Percentiles rank a stretch among this genome's conserved stretches.
Conservation (phyloP, 164 flowering plant genomes). For the Piper betle region DNA sequence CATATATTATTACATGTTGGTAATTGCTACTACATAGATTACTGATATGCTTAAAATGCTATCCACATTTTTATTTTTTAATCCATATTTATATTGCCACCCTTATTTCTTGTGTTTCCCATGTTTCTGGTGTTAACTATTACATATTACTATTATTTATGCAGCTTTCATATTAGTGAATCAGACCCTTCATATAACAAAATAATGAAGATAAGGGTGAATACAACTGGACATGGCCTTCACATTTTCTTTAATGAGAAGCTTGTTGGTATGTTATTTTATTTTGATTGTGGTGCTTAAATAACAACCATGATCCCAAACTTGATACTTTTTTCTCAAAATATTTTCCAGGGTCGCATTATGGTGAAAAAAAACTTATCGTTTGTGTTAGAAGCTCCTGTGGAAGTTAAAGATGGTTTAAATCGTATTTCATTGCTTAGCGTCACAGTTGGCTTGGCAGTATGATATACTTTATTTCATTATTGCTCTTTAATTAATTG, state of each 20-base stretch:
- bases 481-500: no score
- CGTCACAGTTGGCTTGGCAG: conserved; percentile 38
- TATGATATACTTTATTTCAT: no score
- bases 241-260: conserved; percentile 51
- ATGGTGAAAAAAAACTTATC: background rate
- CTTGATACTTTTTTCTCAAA: no score
- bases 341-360: no score
- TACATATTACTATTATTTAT: background rate
- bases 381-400: conserved; percentile 19
- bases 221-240: conserved; percentile 42
- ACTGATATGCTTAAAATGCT: background rate
- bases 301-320: no score
- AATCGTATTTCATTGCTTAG: conserved; percentile 48
- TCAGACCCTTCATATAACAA: background rate
- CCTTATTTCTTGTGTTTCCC: no score
- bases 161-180: conserved; percentile 18
- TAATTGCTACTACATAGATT: background rate
- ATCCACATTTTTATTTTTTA: no score
- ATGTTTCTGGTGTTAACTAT: no score
- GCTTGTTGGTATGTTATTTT: conserved; percentile 17
- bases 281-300: conserved; percentile 10
- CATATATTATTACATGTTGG: conserved; percentile 9
- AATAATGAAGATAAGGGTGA: conserved; percentile 29
- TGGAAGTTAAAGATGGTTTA: conserved; percentile 21
- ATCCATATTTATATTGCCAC: no score